A percentile compares a stretch with the other conserved stretches of the same genome.
phyloP scores from a whole-genome alignment of 345 rosid genomes.

The Barbarea vulgaris region DNA sequence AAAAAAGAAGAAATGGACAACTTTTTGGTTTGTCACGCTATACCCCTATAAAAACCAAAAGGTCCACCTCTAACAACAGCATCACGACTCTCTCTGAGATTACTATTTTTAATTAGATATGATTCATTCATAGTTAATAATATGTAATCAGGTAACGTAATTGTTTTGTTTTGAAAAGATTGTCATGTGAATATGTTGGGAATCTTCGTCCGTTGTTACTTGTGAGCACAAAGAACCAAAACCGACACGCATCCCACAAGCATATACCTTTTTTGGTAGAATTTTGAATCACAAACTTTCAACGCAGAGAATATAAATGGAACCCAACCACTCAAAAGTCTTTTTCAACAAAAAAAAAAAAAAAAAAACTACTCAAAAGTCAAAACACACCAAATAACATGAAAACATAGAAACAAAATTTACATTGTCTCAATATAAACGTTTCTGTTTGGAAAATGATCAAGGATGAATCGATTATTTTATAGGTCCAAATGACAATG shows the following conservation, averaged over 20 bases:
- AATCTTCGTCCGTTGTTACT: slow-evolving; percentile 26
- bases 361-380: no score
- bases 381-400: not conserved
- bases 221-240: slow-evolving; percentile 30
- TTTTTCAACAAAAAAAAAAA: no score
- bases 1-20: not conserved
- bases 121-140: not conserved
- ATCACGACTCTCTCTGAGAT: slow-evolving; percentile 2
- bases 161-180: not conserved
- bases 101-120: not conserved
- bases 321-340: slow-evolving; percentile 25
- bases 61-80: not conserved
- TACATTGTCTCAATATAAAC: not conserved
- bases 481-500: not conserved
- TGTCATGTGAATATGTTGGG: slow-evolving; percentile 21
- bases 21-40: not conserved
- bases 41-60: slow-evolving; percentile 4
- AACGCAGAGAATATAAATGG: slow-evolving; percentile 16
- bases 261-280: slow-evolving; percentile 4
- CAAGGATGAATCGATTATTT: not conserved
- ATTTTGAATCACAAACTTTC: slow-evolving; percentile 1
- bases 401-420: not conserved
- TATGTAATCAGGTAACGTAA: not conserved
- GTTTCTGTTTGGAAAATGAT: not conserved
- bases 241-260: slow-evolving; percentile 26